Conservation (phyloP, 2,329 filamentous ascomycete genomes). For the Albifimbria verrucaria region DNA sequence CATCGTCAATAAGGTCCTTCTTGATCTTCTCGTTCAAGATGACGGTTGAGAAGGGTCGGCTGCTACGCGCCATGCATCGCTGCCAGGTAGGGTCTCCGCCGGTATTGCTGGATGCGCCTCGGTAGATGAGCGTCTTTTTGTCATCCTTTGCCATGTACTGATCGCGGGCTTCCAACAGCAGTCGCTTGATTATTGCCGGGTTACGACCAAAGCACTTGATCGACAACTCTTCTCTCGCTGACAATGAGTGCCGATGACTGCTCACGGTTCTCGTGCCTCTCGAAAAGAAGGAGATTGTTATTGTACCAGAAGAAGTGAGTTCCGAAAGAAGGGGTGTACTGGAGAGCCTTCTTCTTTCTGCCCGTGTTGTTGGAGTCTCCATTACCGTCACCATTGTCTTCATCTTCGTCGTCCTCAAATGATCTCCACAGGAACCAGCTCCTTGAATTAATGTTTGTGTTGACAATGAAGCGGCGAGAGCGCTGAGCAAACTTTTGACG, state of each 20-base stretch:
- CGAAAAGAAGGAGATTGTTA: slow-evolving; percentile 54
- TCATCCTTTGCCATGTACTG: slow-evolving; percentile 56
- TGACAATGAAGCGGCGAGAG: slow-evolving; percentile 62
- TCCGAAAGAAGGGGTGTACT: slow-evolving; percentile 66
- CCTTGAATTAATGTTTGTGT: slow-evolving; percentile 56
- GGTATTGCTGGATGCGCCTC: slow-evolving; percentile 44
- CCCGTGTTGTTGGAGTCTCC: slow-evolving; percentile 20
- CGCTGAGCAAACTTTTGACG: slow-evolving; percentile 57
- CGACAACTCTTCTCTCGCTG: slow-evolving; percentile 56
- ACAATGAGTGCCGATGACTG: slow-evolving; percentile 33
- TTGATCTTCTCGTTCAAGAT: slow-evolving; percentile 61
- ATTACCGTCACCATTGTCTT: slow-evolving; percentile 37
- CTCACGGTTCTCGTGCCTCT: slow-evolving; percentile 46
- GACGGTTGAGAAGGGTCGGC: slow-evolving; percentile 62
- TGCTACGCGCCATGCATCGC: slow-evolving; percentile 58
- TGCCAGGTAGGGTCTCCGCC: slow-evolving; percentile 51
- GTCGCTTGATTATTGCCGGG: slow-evolving; percentile 57
- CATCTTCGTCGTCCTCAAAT: slow-evolving; percentile 43
- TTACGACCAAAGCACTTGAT: slow-evolving; percentile 61
- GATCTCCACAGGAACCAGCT: slow-evolving; percentile 45
- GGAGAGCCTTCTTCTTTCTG: slow-evolving; percentile 43
- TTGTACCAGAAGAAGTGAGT: slow-evolving; percentile 68
- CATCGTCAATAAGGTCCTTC: slow-evolving; percentile 55
- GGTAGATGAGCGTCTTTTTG: slow-evolving; percentile 63
- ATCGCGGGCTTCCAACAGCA: slow-evolving; percentile 56